phyloP scores from a whole-genome alignment of 2,329 filamentous ascomycete species.

The Colletotrichum sp. region DNA sequence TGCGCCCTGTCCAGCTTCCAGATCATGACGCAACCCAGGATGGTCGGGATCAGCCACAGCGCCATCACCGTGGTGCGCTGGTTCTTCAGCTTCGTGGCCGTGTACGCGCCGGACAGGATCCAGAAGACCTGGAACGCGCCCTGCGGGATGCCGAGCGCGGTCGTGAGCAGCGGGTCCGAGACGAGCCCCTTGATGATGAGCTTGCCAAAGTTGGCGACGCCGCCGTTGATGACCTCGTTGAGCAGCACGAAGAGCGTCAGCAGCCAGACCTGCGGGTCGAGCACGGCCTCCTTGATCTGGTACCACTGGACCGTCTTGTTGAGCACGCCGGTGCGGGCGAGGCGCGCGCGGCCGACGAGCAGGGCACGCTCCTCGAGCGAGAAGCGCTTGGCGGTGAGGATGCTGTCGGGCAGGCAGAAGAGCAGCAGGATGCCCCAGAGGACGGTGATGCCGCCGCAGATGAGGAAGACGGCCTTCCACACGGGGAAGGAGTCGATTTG shows the following conservation, averaged over 20 bases:
- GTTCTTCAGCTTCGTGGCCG: conserved; percentile 56
- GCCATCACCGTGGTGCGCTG: conserved; percentile 57
- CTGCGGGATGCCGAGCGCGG: conserved; percentile 58
- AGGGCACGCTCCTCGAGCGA: conserved; percentile 59
- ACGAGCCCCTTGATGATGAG: conserved; percentile 38
- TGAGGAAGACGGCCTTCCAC: conserved; percentile 65
- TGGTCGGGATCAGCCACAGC: conserved; percentile 54
- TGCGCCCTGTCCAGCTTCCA: conserved; percentile 49
- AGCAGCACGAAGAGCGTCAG: conserved; percentile 56
- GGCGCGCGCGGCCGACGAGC: conserved; percentile 55
- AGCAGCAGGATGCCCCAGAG: conserved; percentile 62
- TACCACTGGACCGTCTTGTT: conserved; percentile 51
- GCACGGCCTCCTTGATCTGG: conserved; percentile 52
- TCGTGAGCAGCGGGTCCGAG: conserved; percentile 41
- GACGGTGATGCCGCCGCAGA: conserved; percentile 61
- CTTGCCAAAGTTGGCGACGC: conserved; percentile 39
- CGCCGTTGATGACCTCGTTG: conserved; percentile 50
- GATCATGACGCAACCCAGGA: conserved; percentile 52
- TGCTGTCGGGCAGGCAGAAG: conserved; percentile 65
- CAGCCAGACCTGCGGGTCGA: conserved; percentile 65
- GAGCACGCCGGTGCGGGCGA: conserved; percentile 53
- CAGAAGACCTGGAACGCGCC: conserved; percentile 59
- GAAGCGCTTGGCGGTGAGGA: conserved; percentile 67
- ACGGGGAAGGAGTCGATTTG: conserved; percentile 56
- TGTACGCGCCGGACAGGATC: conserved; percentile 55